Evolutionary conservation across 1,139 yeast species (phyloP).

Genomic region (Debaryomycetaceae sp.): DNA sequence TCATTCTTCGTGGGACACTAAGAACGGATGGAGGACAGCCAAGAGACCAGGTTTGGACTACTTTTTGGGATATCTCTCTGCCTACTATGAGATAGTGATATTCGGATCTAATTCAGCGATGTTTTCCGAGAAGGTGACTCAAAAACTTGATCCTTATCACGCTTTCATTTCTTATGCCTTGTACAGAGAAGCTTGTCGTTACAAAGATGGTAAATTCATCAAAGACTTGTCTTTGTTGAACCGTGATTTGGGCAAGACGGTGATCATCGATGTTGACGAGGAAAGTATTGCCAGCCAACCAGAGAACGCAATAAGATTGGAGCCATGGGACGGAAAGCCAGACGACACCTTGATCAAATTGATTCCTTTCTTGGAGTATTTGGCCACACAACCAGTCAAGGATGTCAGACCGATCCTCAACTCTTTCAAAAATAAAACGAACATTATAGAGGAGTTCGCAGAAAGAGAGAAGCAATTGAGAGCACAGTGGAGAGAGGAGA

Average conservation of each 20-base stretch:
- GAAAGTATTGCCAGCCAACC: slow-evolving; percentile 81
- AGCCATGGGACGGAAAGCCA: slow-evolving; percentile 82
- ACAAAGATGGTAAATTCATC: slow-evolving; percentile 82
- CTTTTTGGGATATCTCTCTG: slow-evolving; percentile 89
- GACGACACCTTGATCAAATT: slow-evolving; percentile 75
- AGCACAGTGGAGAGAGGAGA: slow-evolving; percentile 61
- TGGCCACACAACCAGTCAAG: slow-evolving; percentile 85
- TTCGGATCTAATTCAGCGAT: slow-evolving; percentile 84
- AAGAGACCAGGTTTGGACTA: slow-evolving; percentile 98
- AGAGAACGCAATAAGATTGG: slow-evolving; percentile 80
- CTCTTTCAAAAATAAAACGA: slow-evolving; percentile 61
- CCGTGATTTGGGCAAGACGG: slow-evolving; percentile 81
- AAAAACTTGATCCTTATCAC: slow-evolving; percentile 88
- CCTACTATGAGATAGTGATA: slow-evolving; percentile 91
- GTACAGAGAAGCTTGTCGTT: slow-evolving; percentile 87
- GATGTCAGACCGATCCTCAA: slow-evolving; percentile 88
- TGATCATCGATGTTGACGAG: slow-evolving; percentile 75
- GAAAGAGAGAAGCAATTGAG: slow-evolving; percentile 75
- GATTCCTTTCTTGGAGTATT: slow-evolving; percentile 90
- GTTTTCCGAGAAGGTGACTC: slow-evolving; percentile 79
- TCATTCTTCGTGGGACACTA: slow-evolving; percentile 89
- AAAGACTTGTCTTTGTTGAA: slow-evolving; percentile 86
- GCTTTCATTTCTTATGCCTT: slow-evolving; percentile 85
- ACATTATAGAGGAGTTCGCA: slow-evolving; percentile 70
- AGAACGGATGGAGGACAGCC: slow-evolving; percentile 97